Conservation (phyloP, 2,329 filamentous ascomycete genomes). For the Zasmidium angulare region DNA sequence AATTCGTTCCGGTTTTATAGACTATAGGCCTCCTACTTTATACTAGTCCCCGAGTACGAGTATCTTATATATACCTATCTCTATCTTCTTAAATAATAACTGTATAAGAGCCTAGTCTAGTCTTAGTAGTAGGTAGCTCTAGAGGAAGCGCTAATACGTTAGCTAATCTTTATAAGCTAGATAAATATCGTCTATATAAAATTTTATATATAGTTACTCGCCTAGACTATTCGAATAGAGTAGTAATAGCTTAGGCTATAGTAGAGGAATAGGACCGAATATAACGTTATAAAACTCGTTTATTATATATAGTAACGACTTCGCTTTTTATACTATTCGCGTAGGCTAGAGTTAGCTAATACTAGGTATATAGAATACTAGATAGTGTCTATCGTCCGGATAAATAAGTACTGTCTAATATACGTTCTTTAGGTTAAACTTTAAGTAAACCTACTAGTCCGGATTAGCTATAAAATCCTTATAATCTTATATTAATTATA, state of each 20-base stretch:
- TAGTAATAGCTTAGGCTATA: background rate
- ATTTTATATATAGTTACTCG: background rate
- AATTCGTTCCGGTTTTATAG: background rate
- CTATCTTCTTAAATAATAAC: background rate
- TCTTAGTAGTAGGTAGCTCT: background rate
- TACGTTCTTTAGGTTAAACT: background rate
- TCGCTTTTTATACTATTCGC: background rate
- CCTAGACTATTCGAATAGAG: background rate
- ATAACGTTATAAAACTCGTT: background rate
- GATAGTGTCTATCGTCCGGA: background rate
- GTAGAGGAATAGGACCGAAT: background rate
- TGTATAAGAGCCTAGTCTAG: background rate
- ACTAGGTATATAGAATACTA: background rate
- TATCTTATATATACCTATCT: background rate
- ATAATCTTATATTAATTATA: background rate
- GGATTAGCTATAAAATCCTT: background rate
- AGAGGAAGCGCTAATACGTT: background rate
- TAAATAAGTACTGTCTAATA: background rate
- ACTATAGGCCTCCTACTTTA: background rate
- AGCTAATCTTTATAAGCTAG: too few relatives aligned
- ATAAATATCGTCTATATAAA: background rate
- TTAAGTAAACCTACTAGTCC: background rate
- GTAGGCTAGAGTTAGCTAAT: background rate
- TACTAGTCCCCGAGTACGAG: background rate
- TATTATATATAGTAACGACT: background rate